Conservation (phyloP, 116 monocot genomes). For the Phalaenopsis hybrid region DNA sequence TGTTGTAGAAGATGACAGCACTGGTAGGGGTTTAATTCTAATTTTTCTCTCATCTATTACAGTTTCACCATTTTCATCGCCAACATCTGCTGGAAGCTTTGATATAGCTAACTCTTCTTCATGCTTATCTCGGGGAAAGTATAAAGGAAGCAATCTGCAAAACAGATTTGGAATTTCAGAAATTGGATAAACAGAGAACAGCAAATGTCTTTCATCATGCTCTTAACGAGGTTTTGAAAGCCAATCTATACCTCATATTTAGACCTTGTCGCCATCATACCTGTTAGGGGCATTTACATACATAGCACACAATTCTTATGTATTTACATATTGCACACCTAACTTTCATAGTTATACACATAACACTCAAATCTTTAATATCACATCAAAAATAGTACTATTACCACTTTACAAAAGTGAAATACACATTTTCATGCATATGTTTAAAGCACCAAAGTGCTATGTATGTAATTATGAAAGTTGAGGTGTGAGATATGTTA, state of each 20-base stretch:
- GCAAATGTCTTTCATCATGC: neutral
- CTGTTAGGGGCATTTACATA: too few relatives aligned
- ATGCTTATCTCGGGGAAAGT: constrained; percentile 93
- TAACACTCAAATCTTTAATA: too few relatives aligned
- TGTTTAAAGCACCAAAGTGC: too few relatives aligned
- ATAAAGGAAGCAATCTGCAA: constrained; percentile 88
- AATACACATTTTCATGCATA: too few relatives aligned
- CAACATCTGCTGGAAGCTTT: constrained; percentile 97
- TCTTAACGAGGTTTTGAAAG: neutral
- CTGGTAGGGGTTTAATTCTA: constrained; percentile 72
- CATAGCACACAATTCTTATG: too few relatives aligned
- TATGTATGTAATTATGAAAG: too few relatives aligned
- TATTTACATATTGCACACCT: too few relatives aligned
- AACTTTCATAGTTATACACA: too few relatives aligned
- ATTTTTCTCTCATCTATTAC: constrained; percentile 94
- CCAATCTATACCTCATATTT: neutral
- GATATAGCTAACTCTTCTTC: constrained; percentile 91
- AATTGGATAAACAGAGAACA: constrained; percentile 6
- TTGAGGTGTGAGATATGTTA: too few relatives aligned
- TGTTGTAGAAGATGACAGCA: too few relatives aligned
- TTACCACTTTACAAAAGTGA: too few relatives aligned
- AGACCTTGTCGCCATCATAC: neutral
- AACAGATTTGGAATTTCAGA: neutral
- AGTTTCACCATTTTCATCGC: constrained; percentile 99
- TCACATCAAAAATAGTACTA: too few relatives aligned